Base-by-base conservation (phyloP, 2,329 filamentous ascomycete species). In the Stagonosporopsis cucurbitacearum region DNA sequence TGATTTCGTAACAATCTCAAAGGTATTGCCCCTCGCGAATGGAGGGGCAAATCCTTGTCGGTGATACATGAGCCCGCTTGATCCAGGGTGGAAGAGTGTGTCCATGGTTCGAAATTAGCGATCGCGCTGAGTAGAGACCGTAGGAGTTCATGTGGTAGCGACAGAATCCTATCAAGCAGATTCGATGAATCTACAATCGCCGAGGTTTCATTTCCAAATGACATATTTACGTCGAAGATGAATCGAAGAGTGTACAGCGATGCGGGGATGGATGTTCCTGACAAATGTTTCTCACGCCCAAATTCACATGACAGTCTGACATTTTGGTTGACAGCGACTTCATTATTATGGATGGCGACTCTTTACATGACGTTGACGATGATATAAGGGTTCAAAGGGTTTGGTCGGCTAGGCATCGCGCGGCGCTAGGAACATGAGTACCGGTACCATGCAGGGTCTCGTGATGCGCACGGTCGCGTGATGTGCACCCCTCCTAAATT, bases 361-460 rank as follows among this genome's bases (percentile, higher is more conserved):
- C 33, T 42, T 22, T 17, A 53, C 42, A 53, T 53, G 50, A 53
- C 42, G 50, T 53, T 53, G 36, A 53, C 28, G 50, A 53, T 53
- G 36, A 53, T 53, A 46, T 41, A 53, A 53, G 50, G 28, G 26
- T 41, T 23, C 25, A 35, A 28, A 20, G 13, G 35, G 12, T 35
- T n/a, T 47, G 42, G 42, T 53, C 22, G 42, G 47, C 50, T 53
- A 53, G 35, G 41, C 19, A 33, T 33, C 26, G 35, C 41, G 49
- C 41, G 26, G 41, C 49, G 8, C 17, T 47, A 53, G 36, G 19
- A 28, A 32, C 51, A 48, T 37, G n/a, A 15, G 19, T 39, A 50
- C 43, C 28, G 32, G n/a, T n/a, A n/a, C n/a, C n/a, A n/a, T n/a
- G n/a, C n/a, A n/a, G n/a, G n/a, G n/a, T n/a, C n/a, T n/a, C n/a